A percentile compares a stretch with the other conserved stretches of the same genome.
phyloP scores from a whole-genome alignment of 2,329 filamentous ascomycete genomes.

The Ophiognomonia clavigignenti-juglandacearum region DNA sequence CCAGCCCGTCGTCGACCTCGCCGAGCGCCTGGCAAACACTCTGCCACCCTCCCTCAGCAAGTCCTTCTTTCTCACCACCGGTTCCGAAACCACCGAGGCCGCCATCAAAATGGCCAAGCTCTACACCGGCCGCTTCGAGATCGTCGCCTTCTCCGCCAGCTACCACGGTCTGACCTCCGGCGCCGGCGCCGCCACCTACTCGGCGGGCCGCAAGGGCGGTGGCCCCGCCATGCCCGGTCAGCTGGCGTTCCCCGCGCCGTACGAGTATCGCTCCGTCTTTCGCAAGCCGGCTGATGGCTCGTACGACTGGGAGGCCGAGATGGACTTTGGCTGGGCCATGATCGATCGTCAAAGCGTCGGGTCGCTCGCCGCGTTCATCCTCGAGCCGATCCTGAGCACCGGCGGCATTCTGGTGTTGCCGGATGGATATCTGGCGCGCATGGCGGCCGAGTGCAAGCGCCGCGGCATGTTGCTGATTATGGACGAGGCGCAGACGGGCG shows the following conservation, averaged over 20 bases:
- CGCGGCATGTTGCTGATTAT: slow-evolving; percentile 54
- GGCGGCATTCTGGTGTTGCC: slow-evolving; percentile 55
- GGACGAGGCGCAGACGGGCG: slow-evolving; percentile 56
- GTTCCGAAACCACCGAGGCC: slow-evolving; percentile 51
- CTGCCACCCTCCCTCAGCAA: slow-evolving; percentile 45
- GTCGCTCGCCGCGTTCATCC: slow-evolving; percentile 57
- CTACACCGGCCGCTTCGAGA: slow-evolving; percentile 59
- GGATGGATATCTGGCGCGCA: slow-evolving; percentile 46
- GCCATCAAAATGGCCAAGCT: slow-evolving; percentile 60
- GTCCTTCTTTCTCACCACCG: slow-evolving; percentile 53
- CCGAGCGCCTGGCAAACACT: slow-evolving; percentile 39
- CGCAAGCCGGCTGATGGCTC: slow-evolving; percentile 48
- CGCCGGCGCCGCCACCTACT: slow-evolving; percentile 48
- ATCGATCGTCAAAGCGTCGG: slow-evolving; percentile 54
- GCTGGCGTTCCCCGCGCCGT: slow-evolving; percentile 53
- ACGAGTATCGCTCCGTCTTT: slow-evolving; percentile 59
- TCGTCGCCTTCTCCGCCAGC: slow-evolving; percentile 53
- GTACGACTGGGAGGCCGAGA: slow-evolving; percentile 62
- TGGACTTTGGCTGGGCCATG: slow-evolving; percentile 58
- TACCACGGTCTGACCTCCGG: slow-evolving; percentile 58
- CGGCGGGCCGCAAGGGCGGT: slow-evolving; percentile 42
- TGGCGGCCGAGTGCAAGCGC: slow-evolving; percentile 47
- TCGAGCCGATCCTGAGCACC: slow-evolving; percentile 54
- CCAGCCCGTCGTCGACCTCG: slow-evolving; percentile 48
- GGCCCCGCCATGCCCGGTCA: slow-evolving; percentile 49